Percentiles rank a stretch among this genome's conserved stretches.
phyloP scores from a whole-genome alignment of 805 yeast species.

The Lachancea waltii region DNA sequence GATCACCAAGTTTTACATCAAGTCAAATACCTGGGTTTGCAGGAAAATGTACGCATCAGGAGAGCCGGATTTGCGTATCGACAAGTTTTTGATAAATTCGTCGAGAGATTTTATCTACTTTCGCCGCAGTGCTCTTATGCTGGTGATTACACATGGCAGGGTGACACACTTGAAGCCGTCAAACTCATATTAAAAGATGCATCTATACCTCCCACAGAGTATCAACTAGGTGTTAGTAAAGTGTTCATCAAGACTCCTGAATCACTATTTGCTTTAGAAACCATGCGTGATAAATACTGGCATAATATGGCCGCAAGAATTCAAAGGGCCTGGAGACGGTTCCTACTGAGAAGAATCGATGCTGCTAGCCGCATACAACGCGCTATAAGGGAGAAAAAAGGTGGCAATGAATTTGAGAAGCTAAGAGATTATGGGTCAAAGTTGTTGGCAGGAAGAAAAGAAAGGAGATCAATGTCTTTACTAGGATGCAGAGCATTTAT shows the following conservation, averaged over 20 bases:
- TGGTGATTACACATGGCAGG: conserved; percentile 63
- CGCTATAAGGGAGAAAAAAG: conserved; percentile 72
- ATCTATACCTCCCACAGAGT: conserved; percentile 72
- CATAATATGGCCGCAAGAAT: conserved; percentile 96
- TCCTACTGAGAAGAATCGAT: conserved; percentile 70
- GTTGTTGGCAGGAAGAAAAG: conserved; percentile 66
- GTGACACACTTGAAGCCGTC: conserved; percentile 51
- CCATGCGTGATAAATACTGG: conserved; percentile 96
- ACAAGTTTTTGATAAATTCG: conserved; percentile 93
- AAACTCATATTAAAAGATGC: conserved; percentile 47
- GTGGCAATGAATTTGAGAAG: conserved; percentile 77
- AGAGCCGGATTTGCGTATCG: conserved; percentile 98
- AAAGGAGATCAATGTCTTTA: conserved; percentile 82
- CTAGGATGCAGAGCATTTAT: conserved; percentile 80
- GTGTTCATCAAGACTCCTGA: conserved; percentile 96
- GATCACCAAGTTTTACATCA: conserved; percentile 88
- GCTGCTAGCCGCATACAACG: conserved; percentile 79
- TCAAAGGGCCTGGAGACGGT: conserved; percentile 94
- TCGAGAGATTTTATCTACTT: conserved; percentile 83
- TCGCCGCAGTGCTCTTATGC: conserved; percentile 93
- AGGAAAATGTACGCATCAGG: conserved; percentile 94
- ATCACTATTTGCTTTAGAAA: conserved; percentile 89
- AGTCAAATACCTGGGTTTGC: conserved; percentile 89
- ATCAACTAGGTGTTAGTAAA: conserved; percentile 85
- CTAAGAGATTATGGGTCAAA: conserved; percentile 78